phyloP scores from a whole-genome alignment of 768 basidiomycete genomes.

The Dacryopinax spathularia region DNA sequence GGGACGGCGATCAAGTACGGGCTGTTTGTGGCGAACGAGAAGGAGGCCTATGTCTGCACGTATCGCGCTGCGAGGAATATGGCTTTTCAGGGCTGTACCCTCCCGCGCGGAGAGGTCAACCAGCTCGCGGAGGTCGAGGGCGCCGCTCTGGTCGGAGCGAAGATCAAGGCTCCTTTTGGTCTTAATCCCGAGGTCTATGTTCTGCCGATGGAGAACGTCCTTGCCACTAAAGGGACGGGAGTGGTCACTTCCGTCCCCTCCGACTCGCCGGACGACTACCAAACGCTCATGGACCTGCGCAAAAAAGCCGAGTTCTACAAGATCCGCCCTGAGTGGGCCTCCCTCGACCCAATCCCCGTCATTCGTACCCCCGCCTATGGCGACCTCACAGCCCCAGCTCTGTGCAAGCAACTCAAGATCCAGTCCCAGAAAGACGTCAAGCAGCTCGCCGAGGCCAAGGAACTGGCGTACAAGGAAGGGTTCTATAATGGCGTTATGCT shows the following conservation, averaged over 20 bases:
- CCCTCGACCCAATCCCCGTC: conserved; percentile 74
- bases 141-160: conserved; percentile 67
- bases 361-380: conserved; percentile 85
- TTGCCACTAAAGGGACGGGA: conserved; percentile 96
- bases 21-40: conserved; percentile 62
- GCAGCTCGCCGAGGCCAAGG: conserved; percentile 90
- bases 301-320: conserved; percentile 97
- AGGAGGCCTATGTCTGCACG: conserved; percentile 77
- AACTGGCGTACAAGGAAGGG: conserved; percentile 95
- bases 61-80: conserved; percentile 90
- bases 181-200: conserved; percentile 81
- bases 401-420: conserved; percentile 83
- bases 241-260: conserved; percentile 97
- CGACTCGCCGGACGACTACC: conserved; percentile 94
- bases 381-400: conserved; percentile 67
- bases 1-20: conserved; percentile 84
- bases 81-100: conserved; percentile 82
- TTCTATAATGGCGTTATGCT: conserved; percentile 91
- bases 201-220: conserved; percentile 95
- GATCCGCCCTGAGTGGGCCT: conserved; percentile 77
- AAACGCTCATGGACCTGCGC: conserved; percentile 74
- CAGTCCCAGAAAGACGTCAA: conserved; percentile 88
- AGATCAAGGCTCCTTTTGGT: conserved; percentile 74
- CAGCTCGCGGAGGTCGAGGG: conserved; percentile 71
- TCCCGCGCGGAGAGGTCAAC: conserved; percentile 52